Conservation (phyloP, 1,284 basidiomycete genomes). For the Butyriboletus pseudospeciosus region DNA sequence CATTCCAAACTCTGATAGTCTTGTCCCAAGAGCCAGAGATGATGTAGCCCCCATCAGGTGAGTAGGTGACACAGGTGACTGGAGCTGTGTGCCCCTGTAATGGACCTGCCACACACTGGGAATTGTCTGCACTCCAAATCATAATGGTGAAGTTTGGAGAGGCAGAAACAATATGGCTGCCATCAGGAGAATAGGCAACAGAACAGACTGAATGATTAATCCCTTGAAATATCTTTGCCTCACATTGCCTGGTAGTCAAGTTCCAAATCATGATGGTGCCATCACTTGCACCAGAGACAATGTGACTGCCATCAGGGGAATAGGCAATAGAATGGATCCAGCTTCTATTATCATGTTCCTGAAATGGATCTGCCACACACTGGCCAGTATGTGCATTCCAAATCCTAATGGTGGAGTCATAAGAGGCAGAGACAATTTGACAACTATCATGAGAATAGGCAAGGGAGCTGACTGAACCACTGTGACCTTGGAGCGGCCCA, state of each 20-base stretch:
- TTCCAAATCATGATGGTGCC: conserved; percentile 13
- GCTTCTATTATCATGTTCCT: neutral
- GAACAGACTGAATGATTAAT: conserved; percentile 2
- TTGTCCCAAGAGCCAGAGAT: conserved; percentile 14
- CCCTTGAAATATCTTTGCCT: conserved; percentile 6
- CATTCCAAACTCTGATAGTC: conserved; percentile 16
- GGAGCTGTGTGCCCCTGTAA: conserved; percentile 1
- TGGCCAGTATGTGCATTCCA: conserved; percentile 9
- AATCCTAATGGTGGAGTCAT: conserved; percentile 7
- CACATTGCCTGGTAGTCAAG: conserved; percentile 7
- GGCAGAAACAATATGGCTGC: conserved; percentile 13
- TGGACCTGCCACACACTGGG: conserved; percentile 1
- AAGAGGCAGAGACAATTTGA: conserved; percentile 13
- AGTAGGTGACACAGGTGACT: conserved; percentile 7
- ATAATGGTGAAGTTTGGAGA: conserved; percentile 8
- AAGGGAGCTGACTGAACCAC: neutral
- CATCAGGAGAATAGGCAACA: conserved; percentile 19
- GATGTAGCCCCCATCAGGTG: conserved; percentile 17
- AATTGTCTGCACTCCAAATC: conserved; percentile 13
- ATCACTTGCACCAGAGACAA: conserved; percentile 16
- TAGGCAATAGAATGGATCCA: conserved; percentile 6
- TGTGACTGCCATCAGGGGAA: conserved; percentile 4
- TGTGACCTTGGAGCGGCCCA: conserved; percentile 3
- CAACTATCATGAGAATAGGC: conserved; percentile 16
- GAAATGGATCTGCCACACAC: conserved; percentile 4